Percentiles rank a stretch among this genome's conserved stretches.
phyloP scores from a whole-genome alignment of 208 protist genomes.

The Leishmania martiniquensis region DNA sequence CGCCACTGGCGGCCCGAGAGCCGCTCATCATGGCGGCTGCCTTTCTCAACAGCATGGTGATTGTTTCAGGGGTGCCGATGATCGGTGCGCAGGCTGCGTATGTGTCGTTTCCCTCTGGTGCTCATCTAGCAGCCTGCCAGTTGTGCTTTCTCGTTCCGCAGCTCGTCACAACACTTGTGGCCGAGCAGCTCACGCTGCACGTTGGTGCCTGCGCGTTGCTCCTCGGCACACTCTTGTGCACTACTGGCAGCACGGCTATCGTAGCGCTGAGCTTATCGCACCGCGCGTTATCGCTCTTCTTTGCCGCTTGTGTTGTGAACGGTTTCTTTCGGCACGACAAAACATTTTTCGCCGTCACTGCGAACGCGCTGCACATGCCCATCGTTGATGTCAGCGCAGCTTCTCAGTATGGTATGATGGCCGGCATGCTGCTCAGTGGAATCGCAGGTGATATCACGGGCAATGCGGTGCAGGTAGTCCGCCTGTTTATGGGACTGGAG shows the following conservation, averaged over 20 bases:
- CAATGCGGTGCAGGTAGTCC: constrained; percentile 26
- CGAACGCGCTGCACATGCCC: constrained; percentile 9
- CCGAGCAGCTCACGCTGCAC: constrained; percentile 42
- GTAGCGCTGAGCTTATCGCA: constrained; percentile 35
- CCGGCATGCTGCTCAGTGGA: constrained; percentile 39
- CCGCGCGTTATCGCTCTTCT: constrained; percentile 50
- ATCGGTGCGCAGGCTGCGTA: constrained; percentile 38
- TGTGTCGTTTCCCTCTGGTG: constrained; percentile 37
- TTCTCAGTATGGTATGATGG: constrained; percentile 30
- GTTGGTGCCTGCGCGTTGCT: constrained; percentile 37
- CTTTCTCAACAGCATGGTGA: constrained; percentile 42
- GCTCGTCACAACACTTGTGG: constrained; percentile 43
- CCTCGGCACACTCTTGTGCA: constrained; percentile 42
- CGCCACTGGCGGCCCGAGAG: background rate
- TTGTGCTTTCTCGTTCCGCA: constrained; percentile 67
- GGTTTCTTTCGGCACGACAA: constrained; percentile 68
- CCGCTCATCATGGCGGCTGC: constrained; percentile 15
- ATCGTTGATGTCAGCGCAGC: background rate
- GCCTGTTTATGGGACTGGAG: constrained; percentile 29
- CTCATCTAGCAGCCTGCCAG: constrained; percentile 41
- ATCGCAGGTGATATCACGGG: constrained; percentile 27
- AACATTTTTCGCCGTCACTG: constrained; percentile 30
- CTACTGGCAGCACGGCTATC: constrained; percentile 32
- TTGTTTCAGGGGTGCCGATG: constrained; percentile 33
- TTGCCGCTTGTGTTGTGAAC: constrained; percentile 50